A percentile compares a stretch with the other conserved stretches of the same genome.
phyloP scores from a whole-genome alignment of 108 stramenopile species.

The Pseudonitzschia multiseries region DNA sequence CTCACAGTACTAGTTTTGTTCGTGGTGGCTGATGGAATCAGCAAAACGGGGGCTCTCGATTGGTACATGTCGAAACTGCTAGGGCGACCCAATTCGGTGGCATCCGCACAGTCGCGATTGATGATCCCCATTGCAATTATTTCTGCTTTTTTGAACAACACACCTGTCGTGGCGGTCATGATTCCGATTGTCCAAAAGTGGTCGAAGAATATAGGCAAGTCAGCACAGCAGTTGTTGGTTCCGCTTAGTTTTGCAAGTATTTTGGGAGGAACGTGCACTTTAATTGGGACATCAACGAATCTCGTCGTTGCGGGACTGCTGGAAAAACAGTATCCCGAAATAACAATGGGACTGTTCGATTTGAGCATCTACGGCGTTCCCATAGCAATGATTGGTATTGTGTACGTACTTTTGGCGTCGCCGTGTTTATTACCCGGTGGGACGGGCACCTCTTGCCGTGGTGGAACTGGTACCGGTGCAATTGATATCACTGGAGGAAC shows the following conservation, averaged over 20 bases:
- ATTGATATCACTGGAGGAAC: slow-evolving; percentile 8
- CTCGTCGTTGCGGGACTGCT: slow-evolving; percentile 79
- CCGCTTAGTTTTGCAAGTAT: slow-evolving; percentile 85
- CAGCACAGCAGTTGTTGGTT: slow-evolving; percentile 71
- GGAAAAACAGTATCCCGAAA: slow-evolving; percentile 45
- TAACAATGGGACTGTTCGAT: slow-evolving; percentile 73
- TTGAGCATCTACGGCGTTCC: slow-evolving; percentile 82
- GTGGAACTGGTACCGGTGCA: slow-evolving; percentile 8
- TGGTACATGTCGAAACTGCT: slow-evolving; percentile 86
- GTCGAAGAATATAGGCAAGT: slow-evolving; percentile 60
- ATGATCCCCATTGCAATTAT: slow-evolving; percentile 65
- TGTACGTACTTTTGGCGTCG: slow-evolving; percentile 69
- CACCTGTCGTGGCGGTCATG: slow-evolving; percentile 88
- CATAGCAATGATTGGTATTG: slow-evolving; percentile 62
- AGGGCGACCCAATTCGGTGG: slow-evolving; percentile 59
- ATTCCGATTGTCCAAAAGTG: slow-evolving; percentile 86
- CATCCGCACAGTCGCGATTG: slow-evolving; percentile 72
- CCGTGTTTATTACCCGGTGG: slow-evolving; percentile 71
- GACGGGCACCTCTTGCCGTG: slow-evolving; percentile 20
- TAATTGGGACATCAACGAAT: slow-evolving; percentile 90
- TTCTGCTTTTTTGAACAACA: slow-evolving; percentile 90
- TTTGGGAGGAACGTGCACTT: slow-evolving; percentile 86
- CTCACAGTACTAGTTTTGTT: slow-evolving; percentile 82
- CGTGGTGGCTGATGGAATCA: slow-evolving; percentile 83
- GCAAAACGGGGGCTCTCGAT: slow-evolving; percentile 82